Evolutionary conservation across 2,329 filamentous ascomycete species (phyloP).

Genomic region (Nectriaceae sp.): DNA sequence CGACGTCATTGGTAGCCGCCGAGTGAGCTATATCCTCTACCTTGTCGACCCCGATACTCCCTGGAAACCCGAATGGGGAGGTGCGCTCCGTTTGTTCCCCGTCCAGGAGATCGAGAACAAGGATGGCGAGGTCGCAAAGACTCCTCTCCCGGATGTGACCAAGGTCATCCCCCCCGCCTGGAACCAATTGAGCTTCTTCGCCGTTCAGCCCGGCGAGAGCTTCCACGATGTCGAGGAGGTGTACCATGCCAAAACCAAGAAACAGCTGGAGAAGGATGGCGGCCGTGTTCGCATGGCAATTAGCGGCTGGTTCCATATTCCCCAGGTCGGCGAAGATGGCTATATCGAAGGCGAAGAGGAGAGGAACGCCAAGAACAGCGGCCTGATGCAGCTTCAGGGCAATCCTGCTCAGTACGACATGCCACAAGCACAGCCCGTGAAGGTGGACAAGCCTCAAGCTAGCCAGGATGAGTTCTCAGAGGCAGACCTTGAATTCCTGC

Average conservation of each 20-base stretch:
- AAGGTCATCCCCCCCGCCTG: constrained; percentile 91
- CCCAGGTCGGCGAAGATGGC: constrained; percentile 89
- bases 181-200: constrained; percentile 98
- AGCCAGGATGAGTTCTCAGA: constrained; percentile 67
- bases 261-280: constrained; percentile 66
- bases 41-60: constrained; percentile 87
- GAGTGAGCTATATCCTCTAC: constrained; percentile 96
- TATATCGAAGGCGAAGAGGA: constrained; percentile 88
- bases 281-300: constrained; percentile 93
- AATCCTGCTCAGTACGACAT: constrained; percentile 88
- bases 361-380: constrained; percentile 84
- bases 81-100: constrained; percentile 86
- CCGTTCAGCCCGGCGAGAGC: constrained; percentile 96
- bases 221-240: constrained; percentile 99
- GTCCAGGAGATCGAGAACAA: constrained; percentile 60
- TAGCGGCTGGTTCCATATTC: constrained; percentile 98
- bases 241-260: constrained; percentile 67
- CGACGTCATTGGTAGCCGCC: constrained; percentile 95
- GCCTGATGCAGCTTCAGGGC: constrained; percentile 88
- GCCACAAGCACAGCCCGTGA: constrained; percentile 64
- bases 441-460: constrained; percentile 40
- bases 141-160: constrained; percentile 75
- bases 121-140: constrained; percentile 74
- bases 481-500: constrained; percentile 82
- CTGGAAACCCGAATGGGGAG: constrained; percentile 92